These are phyloP conservation scores for Colletotrichum costaricense DNA, from an alignment of 2,329 filamentous ascomycete species.

Conservation along the genomic window DNA sequence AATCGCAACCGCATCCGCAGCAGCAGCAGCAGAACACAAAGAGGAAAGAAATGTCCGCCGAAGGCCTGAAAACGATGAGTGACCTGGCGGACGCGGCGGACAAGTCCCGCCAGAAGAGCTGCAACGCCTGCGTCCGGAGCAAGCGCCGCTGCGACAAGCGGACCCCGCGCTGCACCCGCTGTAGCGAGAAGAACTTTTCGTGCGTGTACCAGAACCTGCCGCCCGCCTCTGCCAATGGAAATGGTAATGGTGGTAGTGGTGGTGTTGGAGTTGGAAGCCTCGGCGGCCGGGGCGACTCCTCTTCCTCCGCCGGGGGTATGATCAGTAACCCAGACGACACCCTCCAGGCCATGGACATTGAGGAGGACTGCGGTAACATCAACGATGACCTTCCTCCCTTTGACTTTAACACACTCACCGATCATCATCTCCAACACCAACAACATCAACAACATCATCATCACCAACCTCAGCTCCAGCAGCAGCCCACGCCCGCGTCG, in stretches of 20 bases:
- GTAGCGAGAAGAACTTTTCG: conserved; percentile 52
- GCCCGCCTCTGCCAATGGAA: conserved; percentile 20
- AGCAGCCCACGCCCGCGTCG: neutral
- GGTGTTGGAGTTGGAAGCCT: neutral
- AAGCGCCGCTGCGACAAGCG: conserved; percentile 61
- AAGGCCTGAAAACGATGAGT: neutral
- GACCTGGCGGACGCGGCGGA: conserved; percentile 37
- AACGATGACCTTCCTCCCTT: conserved; percentile 9
- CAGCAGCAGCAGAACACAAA: neutral
- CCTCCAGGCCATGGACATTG: conserved; percentile 30
- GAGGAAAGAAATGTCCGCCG: conserved; percentile 4
- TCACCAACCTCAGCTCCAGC: conserved; percentile 3
- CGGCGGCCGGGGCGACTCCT: neutral
- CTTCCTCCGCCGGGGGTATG: neutral
- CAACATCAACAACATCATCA: neutral
- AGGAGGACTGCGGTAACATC: neutral
- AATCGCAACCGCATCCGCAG: too few relatives aligned
- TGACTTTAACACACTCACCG: conserved; percentile 25
- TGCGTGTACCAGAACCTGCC: conserved; percentile 55
- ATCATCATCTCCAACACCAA: conserved; percentile 9
- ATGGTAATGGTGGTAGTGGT: neutral
- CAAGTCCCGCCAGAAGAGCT: conserved; percentile 62
- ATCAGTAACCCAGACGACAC: conserved; percentile 4
- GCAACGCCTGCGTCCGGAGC: conserved; percentile 59
- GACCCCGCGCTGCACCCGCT: conserved; percentile 55